Percentiles rank a stretch among this genome's conserved stretches.
Conservation (phyloP, 2,329 filamentous ascomycete species). For the Ciborinia camelliae region DNA sequence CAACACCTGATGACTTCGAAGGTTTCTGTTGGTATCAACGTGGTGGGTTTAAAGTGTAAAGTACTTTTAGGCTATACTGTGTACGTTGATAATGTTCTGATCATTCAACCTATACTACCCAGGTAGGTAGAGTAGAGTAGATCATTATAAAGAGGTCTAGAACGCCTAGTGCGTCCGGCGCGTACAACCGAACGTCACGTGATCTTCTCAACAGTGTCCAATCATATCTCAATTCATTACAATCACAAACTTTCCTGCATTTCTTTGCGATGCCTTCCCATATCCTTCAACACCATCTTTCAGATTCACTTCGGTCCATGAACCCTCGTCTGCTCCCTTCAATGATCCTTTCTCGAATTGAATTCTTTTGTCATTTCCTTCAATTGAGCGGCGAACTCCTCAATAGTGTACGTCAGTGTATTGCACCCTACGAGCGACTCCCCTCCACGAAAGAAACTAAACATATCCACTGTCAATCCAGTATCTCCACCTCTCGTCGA, state of each 20-base stretch:
- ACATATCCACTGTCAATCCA: slow-evolving; percentile 30
- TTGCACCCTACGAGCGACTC: slow-evolving; percentile 29
- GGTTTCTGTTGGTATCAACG: too few relatives aligned
- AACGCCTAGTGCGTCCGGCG: too few relatives aligned
- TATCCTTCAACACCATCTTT: slow-evolving; percentile 30
- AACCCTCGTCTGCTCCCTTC: slow-evolving; percentile 19
- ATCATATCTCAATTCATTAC: slow-evolving; percentile 21
- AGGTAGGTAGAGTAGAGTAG: too few relatives aligned
- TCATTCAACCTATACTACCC: too few relatives aligned
- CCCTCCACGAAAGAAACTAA: slow-evolving; percentile 31
- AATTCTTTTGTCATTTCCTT: slow-evolving; percentile 48
- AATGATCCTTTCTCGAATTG: slow-evolving; percentile 26
- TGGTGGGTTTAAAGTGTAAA: too few relatives aligned
- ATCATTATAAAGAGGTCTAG: too few relatives aligned
- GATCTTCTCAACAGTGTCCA: too few relatives aligned
- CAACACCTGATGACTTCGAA: too few relatives aligned
- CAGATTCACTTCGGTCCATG: slow-evolving; percentile 27
- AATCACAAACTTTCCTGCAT: slow-evolving; percentile 29
- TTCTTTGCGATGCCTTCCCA: slow-evolving; percentile 25
- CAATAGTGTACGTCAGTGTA: slow-evolving; percentile 26
- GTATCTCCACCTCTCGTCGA: slow-evolving; percentile 26
- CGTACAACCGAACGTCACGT: too few relatives aligned
- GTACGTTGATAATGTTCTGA: too few relatives aligned
- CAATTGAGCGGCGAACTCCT: slow-evolving; percentile 27
- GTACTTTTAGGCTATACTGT: too few relatives aligned